Evolutionary conservation across 2,329 filamentous ascomycete species (phyloP).

Genomic region (Blastomyces percursus): DNA sequence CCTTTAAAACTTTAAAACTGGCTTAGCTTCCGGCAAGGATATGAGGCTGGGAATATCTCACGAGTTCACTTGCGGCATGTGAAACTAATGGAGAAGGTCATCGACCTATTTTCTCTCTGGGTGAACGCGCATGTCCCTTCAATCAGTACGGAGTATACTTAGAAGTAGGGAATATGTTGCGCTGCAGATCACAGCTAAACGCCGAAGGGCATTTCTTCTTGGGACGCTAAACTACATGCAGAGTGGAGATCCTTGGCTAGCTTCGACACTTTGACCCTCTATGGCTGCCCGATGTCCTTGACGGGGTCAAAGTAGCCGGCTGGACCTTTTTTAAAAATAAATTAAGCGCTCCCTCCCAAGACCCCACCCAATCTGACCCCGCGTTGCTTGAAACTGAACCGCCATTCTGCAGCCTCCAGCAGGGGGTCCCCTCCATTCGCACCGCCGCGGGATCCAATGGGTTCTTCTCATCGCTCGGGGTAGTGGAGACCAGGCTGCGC

Average conservation of each 20-base stretch:
- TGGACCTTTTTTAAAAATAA: not conserved
- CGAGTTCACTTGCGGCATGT: not conserved
- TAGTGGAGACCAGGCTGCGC: not conserved
- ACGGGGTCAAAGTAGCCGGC: not conserved
- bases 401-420: constrained; percentile 1
- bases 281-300: not conserved
- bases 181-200: not conserved
- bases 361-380: not conserved
- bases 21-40: not conserved
- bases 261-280: not conserved
- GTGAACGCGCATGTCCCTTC: not conserved
- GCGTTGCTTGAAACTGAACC: not conserved
- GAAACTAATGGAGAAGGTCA: not conserved
- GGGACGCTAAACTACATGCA: not conserved
- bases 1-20: not conserved
- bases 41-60: not conserved
- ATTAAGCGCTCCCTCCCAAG: not conserved
- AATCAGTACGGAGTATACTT: not conserved
- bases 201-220: not conserved
- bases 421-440: not conserved
- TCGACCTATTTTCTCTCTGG: not conserved
- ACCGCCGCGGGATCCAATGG: not conserved
- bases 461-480: not conserved
- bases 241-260: not conserved
- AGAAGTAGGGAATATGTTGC: not conserved